Base-by-base conservation (phyloP, 176 grass and related monocot species). In the Avena insularis region DNA sequence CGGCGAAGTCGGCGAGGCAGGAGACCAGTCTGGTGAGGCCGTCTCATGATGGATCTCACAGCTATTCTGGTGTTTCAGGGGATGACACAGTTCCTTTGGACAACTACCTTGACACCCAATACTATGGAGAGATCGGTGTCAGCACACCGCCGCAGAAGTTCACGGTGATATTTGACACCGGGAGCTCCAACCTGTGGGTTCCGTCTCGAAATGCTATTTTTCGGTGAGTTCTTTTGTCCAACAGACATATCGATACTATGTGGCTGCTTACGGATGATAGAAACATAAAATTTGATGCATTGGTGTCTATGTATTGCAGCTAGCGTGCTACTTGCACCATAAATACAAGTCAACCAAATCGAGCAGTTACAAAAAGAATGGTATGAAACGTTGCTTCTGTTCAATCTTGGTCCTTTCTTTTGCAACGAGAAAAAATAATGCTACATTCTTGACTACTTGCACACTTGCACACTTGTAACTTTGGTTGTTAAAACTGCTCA, bases 171-270 rank as follows among this genome's bases (percentile, higher is more conserved):
- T 96, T 96, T 3, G 94, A 96, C 67, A 96, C 94, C 10, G 94
- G 94, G 57, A 96, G 94, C 86, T 93, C 94, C n/a, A 96, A 96
- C 63, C 74, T 96, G 79, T 96, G 94, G 94, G 70, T 96, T 53
- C 89, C 94, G 2, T 96, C 94, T 81, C 82, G 0, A 96, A 91
- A 88, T 96, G 94, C 70, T 86, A 91, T 27, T 93, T 96, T 59
- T 93, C 87, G 21, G 93, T 95, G 89, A 76, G 91, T 85, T 75
- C 54, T 23, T 8, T 62, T 27, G 36, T 12, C 10, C 43, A 15
- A 62, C 12, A 56, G 21, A 79, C 9, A 16, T 79, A 46, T 43
- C 29, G 11, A 53, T 46, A 21, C n/a, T 49, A 57, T 29, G 19
- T 71, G 46, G n/a, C 40, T 16, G 56, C 16, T 88, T 46, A 20